Evolutionary conservation across 495 filamentous ascomycete species (phyloP).

Genomic region (Aspergillus heteromorphus): DNA sequence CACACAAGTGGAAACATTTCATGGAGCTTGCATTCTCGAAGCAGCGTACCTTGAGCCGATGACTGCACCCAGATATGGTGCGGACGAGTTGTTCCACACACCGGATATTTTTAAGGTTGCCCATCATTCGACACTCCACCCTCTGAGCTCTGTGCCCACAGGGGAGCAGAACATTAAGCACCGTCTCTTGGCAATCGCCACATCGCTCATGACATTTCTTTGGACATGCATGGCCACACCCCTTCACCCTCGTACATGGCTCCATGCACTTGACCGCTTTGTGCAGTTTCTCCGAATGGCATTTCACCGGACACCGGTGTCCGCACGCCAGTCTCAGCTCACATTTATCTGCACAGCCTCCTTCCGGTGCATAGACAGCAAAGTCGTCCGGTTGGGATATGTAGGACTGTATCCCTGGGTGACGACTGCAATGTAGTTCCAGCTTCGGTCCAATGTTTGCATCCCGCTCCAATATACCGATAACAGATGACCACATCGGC

Average conservation of each 20-base stretch:
- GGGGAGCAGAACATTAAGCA: neutral
- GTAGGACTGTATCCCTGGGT: conserved; percentile 47
- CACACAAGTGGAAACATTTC: neutral
- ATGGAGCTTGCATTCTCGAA: neutral
- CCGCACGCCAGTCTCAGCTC: conserved; percentile 34
- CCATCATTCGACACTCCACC: neutral
- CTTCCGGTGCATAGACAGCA: conserved; percentile 51
- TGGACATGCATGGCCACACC: neutral
- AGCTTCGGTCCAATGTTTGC: conserved; percentile 51
- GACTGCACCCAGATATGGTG: neutral
- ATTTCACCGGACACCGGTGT: conserved; percentile 2
- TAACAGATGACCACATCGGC: conserved; percentile 63
- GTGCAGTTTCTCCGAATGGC: neutral
- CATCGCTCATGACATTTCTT: conserved; percentile 1
- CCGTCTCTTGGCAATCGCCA: neutral
- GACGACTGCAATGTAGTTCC: conserved; percentile 59
- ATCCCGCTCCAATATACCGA: conserved; percentile 40
- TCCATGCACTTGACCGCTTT: conserved; percentile 3
- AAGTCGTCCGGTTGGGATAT: conserved; percentile 60
- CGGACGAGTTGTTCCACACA: neutral
- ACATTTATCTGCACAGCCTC: conserved; percentile 54
- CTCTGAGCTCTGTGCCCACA: neutral
- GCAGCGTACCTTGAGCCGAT: neutral
- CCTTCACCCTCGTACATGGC: neutral
- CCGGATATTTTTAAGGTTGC: neutral